These are phyloP conservation scores for Entamoeba invadens DNA, from an alignment of 208 protist species.

Conservation along the genomic window DNA sequence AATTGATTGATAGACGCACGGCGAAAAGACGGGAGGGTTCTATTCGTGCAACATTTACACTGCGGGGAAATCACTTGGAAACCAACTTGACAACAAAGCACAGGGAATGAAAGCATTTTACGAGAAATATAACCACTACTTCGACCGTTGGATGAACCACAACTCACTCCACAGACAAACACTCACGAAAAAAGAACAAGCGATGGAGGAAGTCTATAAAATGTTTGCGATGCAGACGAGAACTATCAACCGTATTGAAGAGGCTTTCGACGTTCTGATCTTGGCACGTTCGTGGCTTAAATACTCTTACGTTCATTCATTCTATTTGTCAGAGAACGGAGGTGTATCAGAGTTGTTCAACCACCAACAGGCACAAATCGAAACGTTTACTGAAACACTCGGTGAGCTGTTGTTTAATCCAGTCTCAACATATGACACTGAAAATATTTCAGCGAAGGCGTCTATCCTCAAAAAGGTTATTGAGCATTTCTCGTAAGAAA, in stretches of 20 bases:
- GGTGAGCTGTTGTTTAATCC: not conserved
- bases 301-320: not conserved
- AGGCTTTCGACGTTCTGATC: not conserved
- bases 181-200: not conserved
- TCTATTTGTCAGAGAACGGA: not conserved
- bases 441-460: not conserved
- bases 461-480: not conserved
- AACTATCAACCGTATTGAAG: not conserved
- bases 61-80: not conserved
- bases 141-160: not conserved
- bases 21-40: not conserved
- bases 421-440: not conserved
- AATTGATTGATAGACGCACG: too few species aligned
- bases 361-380: not conserved
- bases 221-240: not conserved
- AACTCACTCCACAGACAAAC: not conserved
- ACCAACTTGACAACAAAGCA: not conserved
- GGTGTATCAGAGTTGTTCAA: not conserved
- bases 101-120: not conserved
- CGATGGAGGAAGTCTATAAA: not conserved
- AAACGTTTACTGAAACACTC: not conserved
- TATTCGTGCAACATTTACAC: not conserved
- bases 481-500: not conserved
- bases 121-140: not conserved
- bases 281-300: not conserved